A percentile compares a stretch with the other conserved stretches of the same genome.
Evolutionary conservation across 164 flowering plant species (phyloP).

Genomic region (Sedum album): DNA sequence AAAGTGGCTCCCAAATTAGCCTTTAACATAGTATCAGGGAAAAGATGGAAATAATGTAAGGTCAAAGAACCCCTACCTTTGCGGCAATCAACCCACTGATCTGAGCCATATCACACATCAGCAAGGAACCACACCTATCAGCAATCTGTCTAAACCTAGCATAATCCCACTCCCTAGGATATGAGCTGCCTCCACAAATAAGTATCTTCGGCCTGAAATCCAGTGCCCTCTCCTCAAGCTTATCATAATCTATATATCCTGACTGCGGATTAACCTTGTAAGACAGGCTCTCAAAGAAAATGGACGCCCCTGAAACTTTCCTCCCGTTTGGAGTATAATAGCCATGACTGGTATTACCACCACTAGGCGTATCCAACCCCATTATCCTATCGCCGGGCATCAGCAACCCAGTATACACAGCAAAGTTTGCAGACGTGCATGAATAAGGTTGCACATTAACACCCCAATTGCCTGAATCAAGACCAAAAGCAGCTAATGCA

Average conservation of each 20-base stretch:
- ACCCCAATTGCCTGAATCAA: too few relatives aligned
- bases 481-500: too few relatives aligned
- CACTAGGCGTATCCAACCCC: slow-evolving; percentile 54
- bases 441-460: too few relatives aligned
- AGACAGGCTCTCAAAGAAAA: slow-evolving; percentile 55
- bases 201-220: slow-evolving; percentile 77
- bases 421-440: too few relatives aligned
- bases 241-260: slow-evolving; percentile 76
- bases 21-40: too few relatives aligned
- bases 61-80: slow-evolving; percentile 39
- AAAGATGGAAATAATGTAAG: too few relatives aligned
- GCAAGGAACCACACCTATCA: slow-evolving; percentile 62
- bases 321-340: slow-evolving; percentile 58
- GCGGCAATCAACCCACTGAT: slow-evolving; percentile 82
- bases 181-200: slow-evolving; percentile 84
- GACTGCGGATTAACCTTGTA: slow-evolving; percentile 72
- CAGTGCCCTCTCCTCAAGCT: slow-evolving; percentile 71
- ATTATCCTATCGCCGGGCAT: slow-evolving; percentile 48
- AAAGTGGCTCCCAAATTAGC: too few relatives aligned
- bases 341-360: slow-evolving; percentile 54
- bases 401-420: slow-evolving; percentile 45
- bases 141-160: slow-evolving; percentile 70
- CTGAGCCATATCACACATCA: slow-evolving; percentile 90
- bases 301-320: slow-evolving; percentile 71
- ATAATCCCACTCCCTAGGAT: slow-evolving; percentile 84